A percentile compares a stretch with the other conserved stretches of the same genome.
Conservation (phyloP, 208 protist species). For the Trypanosoma caninum region DNA sequence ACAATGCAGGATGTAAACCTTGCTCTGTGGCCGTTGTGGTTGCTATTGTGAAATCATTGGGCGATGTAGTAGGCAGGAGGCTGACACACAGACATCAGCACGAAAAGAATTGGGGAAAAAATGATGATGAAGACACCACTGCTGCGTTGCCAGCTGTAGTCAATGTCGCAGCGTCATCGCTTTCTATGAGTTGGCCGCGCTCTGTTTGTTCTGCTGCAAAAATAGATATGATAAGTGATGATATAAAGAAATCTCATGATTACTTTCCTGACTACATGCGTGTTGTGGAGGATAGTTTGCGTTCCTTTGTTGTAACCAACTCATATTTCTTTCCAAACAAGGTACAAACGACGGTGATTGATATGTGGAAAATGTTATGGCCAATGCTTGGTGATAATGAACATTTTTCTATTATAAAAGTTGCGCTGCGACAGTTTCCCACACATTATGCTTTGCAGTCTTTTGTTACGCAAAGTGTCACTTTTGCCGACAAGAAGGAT, state of each 20-base stretch:
- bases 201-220: neutral
- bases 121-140: neutral
- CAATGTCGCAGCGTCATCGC: constrained; percentile 18
- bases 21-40: constrained; percentile 48
- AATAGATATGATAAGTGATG: neutral
- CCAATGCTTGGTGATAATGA: constrained; percentile 36
- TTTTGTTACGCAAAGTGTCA: constrained; percentile 33
- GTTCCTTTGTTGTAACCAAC: constrained; percentile 13
- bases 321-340: constrained; percentile 70
- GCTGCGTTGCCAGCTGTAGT: neutral
- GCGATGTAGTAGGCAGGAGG: constrained; percentile 31
- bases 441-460: constrained; percentile 20
- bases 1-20: constrained; percentile 42
- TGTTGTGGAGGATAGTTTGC: constrained; percentile 9
- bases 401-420: constrained; percentile 27
- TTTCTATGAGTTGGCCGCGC: constrained; percentile 14
- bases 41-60: constrained; percentile 40
- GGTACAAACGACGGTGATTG: constrained; percentile 55
- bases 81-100: neutral
- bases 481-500: neutral
- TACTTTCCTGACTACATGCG: constrained; percentile 17
- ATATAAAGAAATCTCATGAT: neutral
- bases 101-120: neutral
- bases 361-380: constrained; percentile 48
- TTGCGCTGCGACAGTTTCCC: constrained; percentile 50